These are phyloP conservation scores for Podila verticillata DNA, from an alignment of 192 early-diverging fungal species.

Conservation along the genomic window DNA sequence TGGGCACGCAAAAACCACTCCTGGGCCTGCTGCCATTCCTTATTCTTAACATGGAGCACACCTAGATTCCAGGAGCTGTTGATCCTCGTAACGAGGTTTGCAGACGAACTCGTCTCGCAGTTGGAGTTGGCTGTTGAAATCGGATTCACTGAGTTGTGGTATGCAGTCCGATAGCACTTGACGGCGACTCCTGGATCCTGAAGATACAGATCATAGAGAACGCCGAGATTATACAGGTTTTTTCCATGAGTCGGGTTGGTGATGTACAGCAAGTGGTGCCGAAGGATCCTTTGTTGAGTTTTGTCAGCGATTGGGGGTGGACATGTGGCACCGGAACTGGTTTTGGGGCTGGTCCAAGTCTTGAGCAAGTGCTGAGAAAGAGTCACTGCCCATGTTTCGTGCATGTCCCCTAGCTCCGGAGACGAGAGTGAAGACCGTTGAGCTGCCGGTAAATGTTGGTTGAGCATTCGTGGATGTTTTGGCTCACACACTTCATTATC, in stretches of 20 bases:
- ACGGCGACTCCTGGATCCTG: slow-evolving; percentile 12
- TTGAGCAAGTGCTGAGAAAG: background rate
- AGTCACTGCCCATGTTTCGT: background rate
- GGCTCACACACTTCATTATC: too few relatives aligned
- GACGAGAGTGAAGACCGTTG: background rate
- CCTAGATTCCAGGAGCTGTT: slow-evolving; percentile 46
- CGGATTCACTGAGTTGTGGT: background rate
- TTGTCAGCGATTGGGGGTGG: background rate
- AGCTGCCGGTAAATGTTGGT: too few relatives aligned
- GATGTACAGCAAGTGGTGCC: slow-evolving; percentile 34
- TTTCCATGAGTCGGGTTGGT: slow-evolving; percentile 35
- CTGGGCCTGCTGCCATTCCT: slow-evolving; percentile 23
- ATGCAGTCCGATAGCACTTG: slow-evolving; percentile 27
- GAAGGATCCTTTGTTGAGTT: slow-evolving; percentile 19
- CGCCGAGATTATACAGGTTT: slow-evolving; percentile 43
- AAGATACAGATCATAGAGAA: slow-evolving; percentile 29
- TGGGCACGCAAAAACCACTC: slow-evolving; percentile 31
- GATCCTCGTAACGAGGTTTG: slow-evolving; percentile 18
- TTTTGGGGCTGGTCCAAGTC: background rate
- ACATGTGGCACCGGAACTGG: background rate
- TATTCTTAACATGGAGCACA: slow-evolving; percentile 15
- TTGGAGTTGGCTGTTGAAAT: background rate
- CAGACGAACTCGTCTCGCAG: background rate
- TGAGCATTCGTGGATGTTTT: too few relatives aligned
- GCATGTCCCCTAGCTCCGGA: background rate